phyloP scores from a whole-genome alignment of 1,284 basidiomycete genomes.

The Irpex rosettiformis region DNA sequence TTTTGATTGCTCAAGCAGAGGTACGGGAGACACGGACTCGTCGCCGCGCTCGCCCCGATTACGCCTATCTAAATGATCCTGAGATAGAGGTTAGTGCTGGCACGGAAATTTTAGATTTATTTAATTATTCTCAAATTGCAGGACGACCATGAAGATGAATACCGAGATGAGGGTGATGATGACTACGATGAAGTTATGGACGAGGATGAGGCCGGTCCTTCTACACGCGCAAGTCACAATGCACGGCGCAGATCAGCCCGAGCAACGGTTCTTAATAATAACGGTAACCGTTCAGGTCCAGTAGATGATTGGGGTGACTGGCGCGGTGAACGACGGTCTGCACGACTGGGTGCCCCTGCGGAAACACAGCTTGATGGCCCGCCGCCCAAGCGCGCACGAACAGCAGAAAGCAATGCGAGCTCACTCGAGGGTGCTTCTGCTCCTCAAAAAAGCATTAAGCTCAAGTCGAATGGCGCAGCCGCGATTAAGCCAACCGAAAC shows the following conservation, averaged over 20 bases:
- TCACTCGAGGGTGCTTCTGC: conserved; percentile 41
- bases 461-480: conserved; percentile 45
- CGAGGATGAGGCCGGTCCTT: conserved; percentile 39
- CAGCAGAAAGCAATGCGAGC: conserved; percentile 65
- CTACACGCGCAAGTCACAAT: conserved; percentile 29
- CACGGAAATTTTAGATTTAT: too few species aligned
- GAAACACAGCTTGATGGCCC: conserved; percentile 51
- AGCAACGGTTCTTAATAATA: conserved; percentile 35
- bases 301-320: conserved; percentile 51
- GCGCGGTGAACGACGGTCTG: conserved; percentile 73
- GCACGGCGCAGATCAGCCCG: conserved; percentile 64
- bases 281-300: conserved; percentile 50
- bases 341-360: conserved; percentile 52
- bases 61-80: conserved; percentile 66
- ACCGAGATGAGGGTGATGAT: conserved; percentile 59
- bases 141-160: conserved; percentile 68
- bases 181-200: conserved; percentile 54
- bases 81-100: conserved; percentile 54
- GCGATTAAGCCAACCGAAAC: conserved; percentile 64
- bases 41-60: conserved; percentile 68
- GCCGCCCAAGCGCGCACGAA: conserved; percentile 63
- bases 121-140: conserved; percentile 24
- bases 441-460: conserved; percentile 30
- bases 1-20: conserved; percentile 68
- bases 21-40: conserved; percentile 73